Conservation (phyloP, 2,329 filamentous ascomycete genomes). For the Calycina marina region DNA sequence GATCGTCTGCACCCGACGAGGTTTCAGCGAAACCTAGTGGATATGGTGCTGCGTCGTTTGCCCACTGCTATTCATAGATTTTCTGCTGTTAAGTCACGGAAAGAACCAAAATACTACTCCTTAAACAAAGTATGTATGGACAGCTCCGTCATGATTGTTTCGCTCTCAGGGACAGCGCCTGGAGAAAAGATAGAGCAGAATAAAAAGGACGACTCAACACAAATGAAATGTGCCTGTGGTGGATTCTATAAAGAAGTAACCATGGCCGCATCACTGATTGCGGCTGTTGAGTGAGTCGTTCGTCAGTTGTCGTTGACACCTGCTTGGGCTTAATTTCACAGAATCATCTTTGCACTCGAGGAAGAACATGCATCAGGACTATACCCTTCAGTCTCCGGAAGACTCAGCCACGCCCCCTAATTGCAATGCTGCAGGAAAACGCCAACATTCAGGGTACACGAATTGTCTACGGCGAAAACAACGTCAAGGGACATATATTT, state of each 20-base stretch:
- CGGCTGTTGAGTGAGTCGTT: slow-evolving; percentile 32
- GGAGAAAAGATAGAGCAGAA: not conserved
- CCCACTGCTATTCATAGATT: slow-evolving; percentile 35
- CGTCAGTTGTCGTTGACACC: no score
- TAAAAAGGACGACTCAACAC: slow-evolving; percentile 19
- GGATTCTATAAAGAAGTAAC: slow-evolving; percentile 29
- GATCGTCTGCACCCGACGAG: not conserved
- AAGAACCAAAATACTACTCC: slow-evolving; percentile 31
- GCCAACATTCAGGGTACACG: no score
- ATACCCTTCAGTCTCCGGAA: slow-evolving; percentile 3
- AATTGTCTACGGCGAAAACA: slow-evolving; percentile 28
- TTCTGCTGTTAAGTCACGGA: slow-evolving; percentile 27
- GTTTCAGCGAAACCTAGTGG: slow-evolving; percentile 30
- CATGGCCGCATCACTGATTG: slow-evolving; percentile 26
- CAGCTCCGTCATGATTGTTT: slow-evolving; percentile 18
- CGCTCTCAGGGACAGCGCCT: not conserved
- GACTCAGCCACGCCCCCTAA: slow-evolving; percentile 16
- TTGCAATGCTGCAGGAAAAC: no score
- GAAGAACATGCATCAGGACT: slow-evolving; percentile 4
- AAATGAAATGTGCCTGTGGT: slow-evolving; percentile 25
- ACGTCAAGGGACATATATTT: slow-evolving; percentile 29
- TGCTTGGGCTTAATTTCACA: no score
- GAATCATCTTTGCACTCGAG: no score
- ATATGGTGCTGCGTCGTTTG: slow-evolving; percentile 36
- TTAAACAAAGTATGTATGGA: slow-evolving; percentile 32